phyloP scores from a whole-genome alignment of 257 asterid species.

The Cruciata laevipes region DNA sequence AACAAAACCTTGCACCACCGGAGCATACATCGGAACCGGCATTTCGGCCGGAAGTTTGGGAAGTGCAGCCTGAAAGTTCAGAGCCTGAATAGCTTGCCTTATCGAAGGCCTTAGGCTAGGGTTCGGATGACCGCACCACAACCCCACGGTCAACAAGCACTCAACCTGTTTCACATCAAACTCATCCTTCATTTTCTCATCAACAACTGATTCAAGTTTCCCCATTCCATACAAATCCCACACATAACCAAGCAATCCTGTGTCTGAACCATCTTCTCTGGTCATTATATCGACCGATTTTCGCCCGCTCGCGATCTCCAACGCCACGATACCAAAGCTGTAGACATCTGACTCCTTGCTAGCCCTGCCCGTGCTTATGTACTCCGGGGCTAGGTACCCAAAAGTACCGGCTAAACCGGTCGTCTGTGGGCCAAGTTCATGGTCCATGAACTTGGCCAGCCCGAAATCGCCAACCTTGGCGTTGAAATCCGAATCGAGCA shows the following conservation, averaged over 20 bases:
- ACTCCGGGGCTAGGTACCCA: conserved; percentile 35
- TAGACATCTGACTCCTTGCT: conserved; percentile 20
- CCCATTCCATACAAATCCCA: conserved; percentile 31
- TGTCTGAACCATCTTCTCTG: conserved; percentile 6
- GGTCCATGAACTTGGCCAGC: conserved; percentile 33
- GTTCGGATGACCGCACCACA: conserved; percentile 34
- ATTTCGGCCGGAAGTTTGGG: conserved; percentile 27
- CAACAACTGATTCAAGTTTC: conserved; percentile 20
- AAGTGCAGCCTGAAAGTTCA: conserved; percentile 24
- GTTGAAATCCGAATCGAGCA: conserved; percentile 30
- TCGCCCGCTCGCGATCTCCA: conserved; percentile 31
- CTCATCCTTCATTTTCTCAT: conserved; percentile 12
- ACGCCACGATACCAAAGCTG: conserved; percentile 30
- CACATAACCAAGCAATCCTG: conserved; percentile 25
- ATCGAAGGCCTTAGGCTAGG: conserved; percentile 26
- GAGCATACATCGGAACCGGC: conserved; percentile 21
- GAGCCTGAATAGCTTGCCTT: conserved; percentile 34
- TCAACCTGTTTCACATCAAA: conserved; percentile 27
- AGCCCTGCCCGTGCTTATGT: conserved; percentile 21
- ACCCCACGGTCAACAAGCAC: conserved; percentile 21
- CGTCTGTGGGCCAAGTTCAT: conserved; percentile 26
- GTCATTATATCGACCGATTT: conserved; percentile 12
- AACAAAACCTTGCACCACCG: background rate
- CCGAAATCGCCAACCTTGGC: conserved; percentile 40
- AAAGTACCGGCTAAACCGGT: conserved; percentile 29